Base-by-base conservation (phyloP, 2,329 filamentous ascomycete genomes). In the Trichoderma koningii region DNA sequence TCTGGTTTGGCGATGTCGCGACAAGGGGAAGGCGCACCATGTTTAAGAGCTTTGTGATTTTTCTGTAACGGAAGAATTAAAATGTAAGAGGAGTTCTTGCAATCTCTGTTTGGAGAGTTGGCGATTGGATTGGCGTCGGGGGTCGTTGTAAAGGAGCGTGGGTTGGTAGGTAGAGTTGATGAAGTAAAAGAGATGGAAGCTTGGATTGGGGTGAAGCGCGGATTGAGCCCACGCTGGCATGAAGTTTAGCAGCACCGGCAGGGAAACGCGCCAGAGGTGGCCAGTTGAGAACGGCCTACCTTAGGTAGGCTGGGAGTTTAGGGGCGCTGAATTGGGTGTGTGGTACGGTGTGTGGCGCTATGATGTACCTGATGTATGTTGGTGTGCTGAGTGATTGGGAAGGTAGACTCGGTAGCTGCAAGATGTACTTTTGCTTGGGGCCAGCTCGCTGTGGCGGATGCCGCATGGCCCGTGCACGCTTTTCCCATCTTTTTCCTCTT, bases 11-110 rank as follows among this genome's bases (percentile, higher is more conserved):
- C 23, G 47, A 26, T 42, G 26, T 34, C 38, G 26, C 48, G 45
- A n/a, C 12, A 12, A 34, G 17, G 26, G 47, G 28, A 41, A 50
- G 47, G 50, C 66, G 55, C 69, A 75, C 74, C 74, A 76, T 75
- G 75, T 70, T 74, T 63, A 66, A 70, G 64, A 62, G 23, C 41
- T 15, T 56, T 28, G 14, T 47, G 23, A 6, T 12, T 7, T 10
- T 12, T 7, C 28, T 21, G 19, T n/a, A 52, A 23, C 10, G 21
- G 30, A 4, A 42, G 30, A 7, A 6, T 21, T 1, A 0, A 1
- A 7, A 38, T 10, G 14, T 1, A 6, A 7, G 17, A 5, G 17
- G 44, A 42, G 34, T 4, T 44, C 3, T n/a, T 12, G 34, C 10
- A 12, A 10, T 55, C 52, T 42, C 34, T 2, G 52, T 17, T 26